Base-by-base conservation (phyloP, 1,284 basidiomycete species). In the Puccinia polysora region DNA sequence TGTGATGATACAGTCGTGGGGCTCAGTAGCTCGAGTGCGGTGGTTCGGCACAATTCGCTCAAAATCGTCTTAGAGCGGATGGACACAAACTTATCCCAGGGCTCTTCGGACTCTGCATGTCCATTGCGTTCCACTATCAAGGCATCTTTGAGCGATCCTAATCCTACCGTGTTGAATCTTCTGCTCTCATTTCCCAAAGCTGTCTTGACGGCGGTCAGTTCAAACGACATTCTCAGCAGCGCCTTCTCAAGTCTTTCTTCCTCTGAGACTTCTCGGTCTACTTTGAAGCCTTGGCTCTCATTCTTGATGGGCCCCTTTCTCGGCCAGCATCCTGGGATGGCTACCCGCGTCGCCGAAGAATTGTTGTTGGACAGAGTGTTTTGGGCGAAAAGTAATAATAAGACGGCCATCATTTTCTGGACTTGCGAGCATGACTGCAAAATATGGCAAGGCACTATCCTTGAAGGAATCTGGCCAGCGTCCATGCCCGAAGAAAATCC, bases 341-440 rank as follows among this genome's bases (percentile, higher is more conserved):
- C 58, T 36, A 34, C 23, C 60, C 59, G 60, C 40, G 43, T 71
- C 25, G 50, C 69, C 34, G 47, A 71, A 30, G 69, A 71, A 49
- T 20, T 71, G 4, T 4, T 71, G 20, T 34, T 71, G 8, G 59
- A 50, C 6, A 47, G 49, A 40, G 14, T 71, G 28, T 56, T 71
- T 53, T 71, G 69, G 69, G 63, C 69, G 8, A 71, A 63, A 63
- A 71, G 69, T 64, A 38, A 43, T 38, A 25, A 45, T 18, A 71
- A 71, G 50, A 40, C 69, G 18, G 55, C 69, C 10, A 32, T 47
- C 7, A 38, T 71, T 18, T 52, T 71, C 10, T 71, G 69, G 69
- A 23, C 58, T n/a, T 34, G 38, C 15, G 36, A 40, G 1, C 36
- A 43, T n/a, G 23, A 32, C 25, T 25, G 55, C 25, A 36, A 62